Percentiles rank a stretch among this genome's conserved stretches.
These are phyloP conservation scores for Haplosporangium sp. DNA, from an alignment of 371 early-diverging fungal species.

Conservation along the genomic window DNA sequence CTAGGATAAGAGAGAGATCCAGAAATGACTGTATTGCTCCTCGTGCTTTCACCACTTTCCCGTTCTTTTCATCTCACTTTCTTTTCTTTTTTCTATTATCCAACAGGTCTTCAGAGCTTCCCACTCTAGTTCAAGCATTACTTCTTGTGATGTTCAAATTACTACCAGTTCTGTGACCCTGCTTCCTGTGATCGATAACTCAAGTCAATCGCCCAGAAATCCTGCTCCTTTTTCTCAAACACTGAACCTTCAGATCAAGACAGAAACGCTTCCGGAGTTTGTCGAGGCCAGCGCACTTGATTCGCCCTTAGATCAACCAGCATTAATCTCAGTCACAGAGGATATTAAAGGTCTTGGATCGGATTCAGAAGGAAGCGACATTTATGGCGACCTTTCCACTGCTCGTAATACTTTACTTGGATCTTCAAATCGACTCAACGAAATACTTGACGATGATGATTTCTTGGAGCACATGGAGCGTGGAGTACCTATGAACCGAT, in stretches of 20 bases:
- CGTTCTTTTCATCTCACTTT: neutral
- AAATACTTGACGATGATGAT: conserved; percentile 48
- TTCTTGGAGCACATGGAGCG: conserved; percentile 55
- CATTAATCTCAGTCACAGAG: neutral
- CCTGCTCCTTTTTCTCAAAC: neutral
- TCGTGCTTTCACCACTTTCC: no score
- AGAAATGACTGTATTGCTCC: no score
- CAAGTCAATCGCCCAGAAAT: neutral
- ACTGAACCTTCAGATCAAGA: neutral
- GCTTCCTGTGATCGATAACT: neutral
- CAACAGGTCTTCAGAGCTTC: conserved; percentile 22
- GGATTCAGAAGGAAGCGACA: conserved; percentile 44
- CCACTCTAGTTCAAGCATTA: conserved; percentile 5
- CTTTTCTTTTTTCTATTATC: neutral
- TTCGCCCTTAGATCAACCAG: conserved; percentile 3
- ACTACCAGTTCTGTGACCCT: neutral
- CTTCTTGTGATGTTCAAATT: neutral
- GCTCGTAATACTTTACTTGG: conserved; percentile 23
- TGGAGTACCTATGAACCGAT: conserved; percentile 47
- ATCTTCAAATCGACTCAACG: conserved; percentile 47
- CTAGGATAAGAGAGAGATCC: neutral
- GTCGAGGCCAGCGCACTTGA: conserved; percentile 5
- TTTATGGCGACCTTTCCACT: conserved; percentile 43
- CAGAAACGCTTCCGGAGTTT: conserved; percentile 9
- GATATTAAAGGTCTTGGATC: conserved; percentile 4